Base-by-base conservation (phyloP, 148 eudicot genomes). In the Camellia japonica region DNA sequence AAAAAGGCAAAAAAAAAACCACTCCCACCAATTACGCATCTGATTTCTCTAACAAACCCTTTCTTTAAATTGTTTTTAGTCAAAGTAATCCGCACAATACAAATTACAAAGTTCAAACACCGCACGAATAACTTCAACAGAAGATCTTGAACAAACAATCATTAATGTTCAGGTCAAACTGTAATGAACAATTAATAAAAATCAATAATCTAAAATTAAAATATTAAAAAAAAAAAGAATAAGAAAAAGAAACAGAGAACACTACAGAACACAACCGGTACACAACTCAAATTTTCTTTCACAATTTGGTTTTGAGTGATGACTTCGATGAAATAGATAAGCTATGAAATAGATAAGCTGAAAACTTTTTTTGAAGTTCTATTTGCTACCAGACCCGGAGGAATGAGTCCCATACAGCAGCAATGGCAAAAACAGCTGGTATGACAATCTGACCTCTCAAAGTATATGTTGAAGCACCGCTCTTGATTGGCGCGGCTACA, bases 391-490 rank as follows among this genome's bases (percentile, higher is more conserved):
- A 75, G 63, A 80, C 76, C 46, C 84, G 82, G 58, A 91, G 86
- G 69, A 95, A 78, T 0, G 92, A 83, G 80, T 95, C 97, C 98
- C 97, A 95, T 5, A 78, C 73, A 7, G 91, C 92, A 30, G 86
- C 98, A 77, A 89, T 74, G 73, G 92, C 91, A 54, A 91, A 87
- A n/a, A 81, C 86, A 64, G 92, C 77, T 38, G 98, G 95, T 20
- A 95, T 49, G 69, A 88, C 83, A 15, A 87, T 58, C 61, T 84
- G 91, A 54, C 85, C 77, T 63, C 82, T 72, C 72, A 84, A 81
- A 20, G 79, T 70, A 12, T 54, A 76, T 11, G 63, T 83, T 18
- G 87, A 69, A 62, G 90, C 79, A 41, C 23, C 82, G 11, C 80
- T 85, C 76, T 79, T 88, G 3, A 62, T 63, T 0, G 97, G 96